Evolutionary conservation across 2,329 filamentous ascomycete species (phyloP), one percentile per base, ranked within the genome.

Genomic region (Fusarium irregulare): DNA sequence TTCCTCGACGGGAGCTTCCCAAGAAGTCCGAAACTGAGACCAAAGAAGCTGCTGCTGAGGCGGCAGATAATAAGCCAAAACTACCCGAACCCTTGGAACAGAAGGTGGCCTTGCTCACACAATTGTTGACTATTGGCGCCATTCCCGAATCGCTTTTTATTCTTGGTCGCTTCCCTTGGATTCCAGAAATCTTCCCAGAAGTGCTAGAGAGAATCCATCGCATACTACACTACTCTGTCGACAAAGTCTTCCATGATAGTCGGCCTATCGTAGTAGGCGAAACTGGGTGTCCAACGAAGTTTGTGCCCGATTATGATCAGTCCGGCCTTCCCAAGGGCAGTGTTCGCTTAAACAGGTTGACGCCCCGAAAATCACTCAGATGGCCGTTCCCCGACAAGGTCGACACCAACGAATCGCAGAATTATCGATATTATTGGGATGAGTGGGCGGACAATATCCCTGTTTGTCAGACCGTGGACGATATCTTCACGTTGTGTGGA

Each of bases 391-490:
- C 93, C 7, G 94, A 97, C 73, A 90, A 89, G 71, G 86, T 86
- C 68, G 93, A 96, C 75, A 89, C 89, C 27, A 90, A 90, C 57
- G 93, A 94, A 72, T 90, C 91, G 21, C 86, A 87, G n/a, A 88
- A 92, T 55, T 98, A 98, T 78, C 89, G 92, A 34, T 98, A 97
- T 78, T 99, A 99, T 79, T 98, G 96, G 90, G 94, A 97, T 63
- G 96, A 98, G 73, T 99, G 96, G 96, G 87, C 90, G 4, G 95
- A 98, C 79, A 97, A 96, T 69, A 86, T 99, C 47, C 97, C 96
- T 1, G 83, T 97, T 21, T 99, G 96, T 76, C 94, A 97, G 78
- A 92, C 86, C 3, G 89, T 97, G 8, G 93, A 98, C 67, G 96
- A 99, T 76, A 87, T 99, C 16, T 96, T 98, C 78, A 90, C 91